phyloP scores from a whole-genome alignment of 2,329 filamentous ascomycete genomes.

The Amauroascus niger region DNA sequence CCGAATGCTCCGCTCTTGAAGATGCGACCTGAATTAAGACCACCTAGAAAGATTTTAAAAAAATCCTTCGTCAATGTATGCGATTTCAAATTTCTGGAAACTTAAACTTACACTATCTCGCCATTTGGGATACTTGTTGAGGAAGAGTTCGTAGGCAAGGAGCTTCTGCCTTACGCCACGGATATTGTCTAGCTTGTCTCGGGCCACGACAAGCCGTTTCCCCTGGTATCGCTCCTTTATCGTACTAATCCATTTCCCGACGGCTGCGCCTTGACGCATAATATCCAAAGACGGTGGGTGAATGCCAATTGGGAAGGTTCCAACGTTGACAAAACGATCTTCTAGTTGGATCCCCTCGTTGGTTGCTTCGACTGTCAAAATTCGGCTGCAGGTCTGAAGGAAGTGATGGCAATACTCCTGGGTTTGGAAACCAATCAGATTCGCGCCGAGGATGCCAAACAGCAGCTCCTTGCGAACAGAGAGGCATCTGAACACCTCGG shows the following conservation, averaged over 20 bases:
- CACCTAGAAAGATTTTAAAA: conserved; percentile 40
- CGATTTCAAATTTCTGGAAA: too few relatives aligned
- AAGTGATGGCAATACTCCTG: conserved; percentile 91
- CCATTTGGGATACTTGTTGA: conserved; percentile 89
- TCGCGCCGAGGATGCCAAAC: conserved; percentile 85
- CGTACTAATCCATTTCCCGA: conserved; percentile 66
- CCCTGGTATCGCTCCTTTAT: conserved; percentile 76
- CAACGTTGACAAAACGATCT: conserved; percentile 84
- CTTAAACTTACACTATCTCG: conserved; percentile 50
- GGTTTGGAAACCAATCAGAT: conserved; percentile 87
- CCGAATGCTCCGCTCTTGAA: conserved; percentile 76
- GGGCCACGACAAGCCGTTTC: conserved; percentile 82
- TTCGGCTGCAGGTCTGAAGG: conserved; percentile 84
- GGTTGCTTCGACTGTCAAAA: conserved; percentile 82
- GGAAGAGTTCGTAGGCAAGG: conserved; percentile 80
- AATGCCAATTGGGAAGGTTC: conserved; percentile 79
- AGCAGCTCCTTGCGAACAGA: conserved; percentile 78
- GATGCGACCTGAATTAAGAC: conserved; percentile 91
- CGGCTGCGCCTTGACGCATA: conserved; percentile 61
- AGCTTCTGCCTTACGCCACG: conserved; percentile 90
- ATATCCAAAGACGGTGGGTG: conserved; percentile 66
- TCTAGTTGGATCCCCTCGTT: conserved; percentile 82
- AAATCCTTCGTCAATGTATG: background rate
- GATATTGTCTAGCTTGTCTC: conserved; percentile 89
- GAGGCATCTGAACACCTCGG: conserved; percentile 87